A percentile compares a stretch with the other conserved stretches of the same genome.
phyloP scores from a whole-genome alignment of 2,329 filamentous ascomycete species.

The Erysiphe neolycopersici region DNA sequence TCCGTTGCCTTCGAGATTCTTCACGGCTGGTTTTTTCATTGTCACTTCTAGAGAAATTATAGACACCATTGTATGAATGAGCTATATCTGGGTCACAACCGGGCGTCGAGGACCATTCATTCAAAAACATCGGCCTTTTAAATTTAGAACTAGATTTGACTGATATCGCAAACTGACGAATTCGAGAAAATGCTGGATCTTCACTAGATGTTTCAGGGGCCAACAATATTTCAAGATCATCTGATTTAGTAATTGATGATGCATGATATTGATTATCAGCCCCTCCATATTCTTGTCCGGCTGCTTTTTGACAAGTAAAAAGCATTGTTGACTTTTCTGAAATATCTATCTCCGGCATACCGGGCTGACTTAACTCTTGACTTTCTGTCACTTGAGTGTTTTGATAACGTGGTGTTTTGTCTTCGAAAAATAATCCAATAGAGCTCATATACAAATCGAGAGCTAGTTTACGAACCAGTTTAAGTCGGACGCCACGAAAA shows the following conservation, averaged over 20 bases:
- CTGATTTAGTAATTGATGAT: slow-evolving; percentile 7
- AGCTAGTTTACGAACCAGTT: slow-evolving; percentile 9
- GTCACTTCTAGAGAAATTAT: slow-evolving; percentile 4
- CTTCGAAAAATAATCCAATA: slow-evolving; percentile 7
- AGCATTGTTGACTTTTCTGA: slow-evolving; percentile 4
- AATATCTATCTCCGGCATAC: background rate
- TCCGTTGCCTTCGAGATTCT: slow-evolving; percentile 5
- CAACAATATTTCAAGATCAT: slow-evolving; percentile 8
- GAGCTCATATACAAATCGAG: slow-evolving; percentile 12
- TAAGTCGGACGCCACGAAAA: slow-evolving; percentile 10
- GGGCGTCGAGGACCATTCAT: slow-evolving; percentile 14
- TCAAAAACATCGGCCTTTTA: slow-evolving; percentile 11
- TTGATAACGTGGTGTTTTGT: background rate
- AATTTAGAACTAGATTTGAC: slow-evolving; percentile 11
- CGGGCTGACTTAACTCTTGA: background rate
- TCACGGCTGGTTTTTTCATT: slow-evolving; percentile 2
- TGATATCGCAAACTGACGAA: slow-evolving; percentile 14
- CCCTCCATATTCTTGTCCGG: background rate
- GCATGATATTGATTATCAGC: background rate
- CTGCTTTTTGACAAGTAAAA: slow-evolving; percentile 1
- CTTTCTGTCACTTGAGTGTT: background rate
- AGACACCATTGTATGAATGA: slow-evolving; percentile 6
- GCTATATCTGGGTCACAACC: slow-evolving; percentile 13
- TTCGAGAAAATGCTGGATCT: slow-evolving; percentile 13
- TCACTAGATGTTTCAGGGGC: slow-evolving; percentile 6